Evolutionary conservation across 2,329 filamentous ascomycete species (phyloP), one percentile per base, ranked within the genome.

Genomic region (Xylariaceae sp.): DNA sequence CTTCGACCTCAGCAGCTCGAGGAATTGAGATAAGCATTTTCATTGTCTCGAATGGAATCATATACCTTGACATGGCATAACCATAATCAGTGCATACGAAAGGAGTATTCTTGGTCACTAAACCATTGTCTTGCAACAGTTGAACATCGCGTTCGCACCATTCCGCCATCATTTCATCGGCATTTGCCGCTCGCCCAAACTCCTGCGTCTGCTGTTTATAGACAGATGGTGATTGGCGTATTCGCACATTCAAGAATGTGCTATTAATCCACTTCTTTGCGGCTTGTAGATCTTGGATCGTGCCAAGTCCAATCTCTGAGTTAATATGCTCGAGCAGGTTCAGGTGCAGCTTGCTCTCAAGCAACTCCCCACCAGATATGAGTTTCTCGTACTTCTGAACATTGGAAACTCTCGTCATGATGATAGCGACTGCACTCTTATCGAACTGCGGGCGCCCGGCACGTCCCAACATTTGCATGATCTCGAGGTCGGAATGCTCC

Each of bases 381-480:
- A 94, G 82, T 53, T 73, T 80, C 55, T 90, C 79, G 57, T 93
- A 94, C 40, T 79, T 75, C 2, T 72, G 58, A 5, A 80, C 77
- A 40, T 83, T 85, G 4, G 80, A 70, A n/a, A 74, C 70, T 20
- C 79, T 77, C 0, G 88, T 93, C 70, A 95, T 80, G 44, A 95
- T 91, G 14, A 93, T 82, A 10, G 86, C 89, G 32, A 82, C 76
- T 3, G 86, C 88, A 47, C 71, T 86, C 40, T 80, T 75, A 55
- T 92, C 89, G 51, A 91, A 94, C 58, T 94, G 89, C 5, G 89
- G 88, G 17, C 88, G 75, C 1, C 89, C 88, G 40, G 88, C 88
- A 52, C 88, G 81, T 6, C 88, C 88, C 39, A 94, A 77, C 88
- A 95, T 94, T 57, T 95, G 88, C 84, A 92, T 92, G 50, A 92